phyloP scores from a whole-genome alignment of 495 filamentous ascomycete genomes.

The Glonium stellatum region DNA sequence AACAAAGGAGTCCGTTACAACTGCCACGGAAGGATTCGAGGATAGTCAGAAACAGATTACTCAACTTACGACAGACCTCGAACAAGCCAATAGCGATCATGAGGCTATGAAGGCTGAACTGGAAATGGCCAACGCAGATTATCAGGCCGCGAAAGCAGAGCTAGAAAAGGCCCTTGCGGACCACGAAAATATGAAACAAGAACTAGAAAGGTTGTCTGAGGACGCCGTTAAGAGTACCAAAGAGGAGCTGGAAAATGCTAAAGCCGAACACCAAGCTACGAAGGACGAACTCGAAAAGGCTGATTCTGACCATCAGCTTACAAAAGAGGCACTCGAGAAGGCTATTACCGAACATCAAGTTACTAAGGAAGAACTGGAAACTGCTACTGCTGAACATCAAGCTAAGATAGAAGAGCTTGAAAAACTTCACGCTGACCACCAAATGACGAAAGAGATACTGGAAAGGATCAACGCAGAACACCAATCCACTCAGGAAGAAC shows the following conservation, averaged over 20 bases:
- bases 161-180: conserved; percentile 9
- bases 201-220: conserved; percentile 5
- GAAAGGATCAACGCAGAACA: background rate
- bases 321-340: background rate
- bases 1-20: background rate
- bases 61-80: background rate
- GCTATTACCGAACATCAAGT: background rate
- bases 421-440: background rate
- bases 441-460: background rate
- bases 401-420: background rate
- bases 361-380: background rate
- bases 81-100: background rate
- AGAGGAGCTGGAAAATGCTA: conserved; percentile 1
- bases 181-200: conserved; percentile 2
- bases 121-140: conserved; percentile 11
- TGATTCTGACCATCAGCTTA: background rate
- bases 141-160: conserved; percentile 7
- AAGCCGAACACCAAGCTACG: background rate
- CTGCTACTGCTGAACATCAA: background rate
- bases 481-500: background rate
- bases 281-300: background rate
- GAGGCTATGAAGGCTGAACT: background rate
- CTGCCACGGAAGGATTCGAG: background rate
- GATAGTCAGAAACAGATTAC: background rate
- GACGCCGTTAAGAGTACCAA: conserved; percentile 6